Conservation (phyloP, 1,139 yeast genomes). For the Meyerozyma smithsonii region DNA sequence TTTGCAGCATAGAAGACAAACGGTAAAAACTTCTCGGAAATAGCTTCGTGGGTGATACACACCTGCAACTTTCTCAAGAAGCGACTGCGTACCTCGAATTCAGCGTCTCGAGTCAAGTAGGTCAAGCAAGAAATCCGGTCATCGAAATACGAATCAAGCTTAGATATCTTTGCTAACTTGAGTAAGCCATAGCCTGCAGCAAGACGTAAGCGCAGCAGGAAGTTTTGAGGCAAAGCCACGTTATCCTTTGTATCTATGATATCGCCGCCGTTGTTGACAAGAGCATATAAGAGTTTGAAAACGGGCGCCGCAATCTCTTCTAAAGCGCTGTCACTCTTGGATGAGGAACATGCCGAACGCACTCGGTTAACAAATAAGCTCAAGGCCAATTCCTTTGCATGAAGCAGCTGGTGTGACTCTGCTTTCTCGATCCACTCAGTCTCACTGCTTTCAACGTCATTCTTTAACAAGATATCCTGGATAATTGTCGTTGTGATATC, state of each 20-base stretch:
- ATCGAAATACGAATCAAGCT: conserved; percentile 49
- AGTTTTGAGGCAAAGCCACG: conserved; percentile 61
- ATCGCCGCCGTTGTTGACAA: conserved; percentile 81
- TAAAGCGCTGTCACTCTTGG: conserved; percentile 21
- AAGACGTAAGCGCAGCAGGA: conserved; percentile 59
- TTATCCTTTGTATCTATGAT: conserved; percentile 46
- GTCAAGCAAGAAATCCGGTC: conserved; percentile 54
- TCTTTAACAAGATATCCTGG: conserved; percentile 54
- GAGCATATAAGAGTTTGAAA: conserved; percentile 58
- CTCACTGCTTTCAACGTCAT: conserved; percentile 26
- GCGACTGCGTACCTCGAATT: conserved; percentile 48
- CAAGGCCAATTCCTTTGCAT: conserved; percentile 51
- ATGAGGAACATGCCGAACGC: conserved; percentile 22
- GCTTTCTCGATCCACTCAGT: conserved; percentile 51
- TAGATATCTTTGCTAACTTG: conserved; percentile 56
- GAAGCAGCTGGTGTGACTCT: conserved; percentile 21
- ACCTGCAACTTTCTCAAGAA: conserved; percentile 52
- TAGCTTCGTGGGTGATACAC: conserved; percentile 44
- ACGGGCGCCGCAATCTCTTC: conserved; percentile 47
- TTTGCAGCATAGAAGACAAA: conserved; percentile 70
- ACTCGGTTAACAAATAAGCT: conserved; percentile 62
- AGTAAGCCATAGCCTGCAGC: conserved; percentile 64
- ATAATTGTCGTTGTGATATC: conserved; percentile 60
- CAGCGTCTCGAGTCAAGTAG: conserved; percentile 64
- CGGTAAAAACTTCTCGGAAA: conserved; percentile 65